A percentile compares a stretch with the other conserved stretches of the same genome.
Evolutionary conservation across 768 basidiomycete species (phyloP).

Genomic region (Lactarius hengduanensis): DNA sequence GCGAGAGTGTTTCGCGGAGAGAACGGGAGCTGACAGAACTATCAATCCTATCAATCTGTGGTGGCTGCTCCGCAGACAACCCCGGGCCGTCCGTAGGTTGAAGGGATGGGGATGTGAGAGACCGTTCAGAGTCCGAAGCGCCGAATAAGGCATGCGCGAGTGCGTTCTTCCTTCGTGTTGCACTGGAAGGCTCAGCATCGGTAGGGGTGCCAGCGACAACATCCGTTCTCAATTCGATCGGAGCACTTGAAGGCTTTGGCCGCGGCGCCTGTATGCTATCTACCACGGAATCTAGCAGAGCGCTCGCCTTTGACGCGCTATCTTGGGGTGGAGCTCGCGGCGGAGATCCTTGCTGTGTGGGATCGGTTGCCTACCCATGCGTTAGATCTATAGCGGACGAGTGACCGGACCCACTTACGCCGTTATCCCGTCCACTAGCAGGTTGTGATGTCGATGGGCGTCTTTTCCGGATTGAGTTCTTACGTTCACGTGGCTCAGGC

Average conservation of each 20-base stretch:
- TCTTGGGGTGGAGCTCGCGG: constrained; percentile 41
- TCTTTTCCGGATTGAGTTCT: constrained; percentile 69
- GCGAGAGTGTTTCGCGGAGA: constrained; percentile 42
- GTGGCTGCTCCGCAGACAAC: constrained; percentile 53
- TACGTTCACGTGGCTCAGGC: constrained; percentile 59
- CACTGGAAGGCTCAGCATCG: constrained; percentile 35
- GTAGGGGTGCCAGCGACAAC: constrained; percentile 40
- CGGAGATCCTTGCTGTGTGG: constrained; percentile 47
- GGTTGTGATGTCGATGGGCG: constrained; percentile 84
- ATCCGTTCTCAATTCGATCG: constrained; percentile 11
- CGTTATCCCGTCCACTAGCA: constrained; percentile 51
- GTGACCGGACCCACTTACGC: constrained; percentile 34
- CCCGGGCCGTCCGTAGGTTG: constrained; percentile 35
- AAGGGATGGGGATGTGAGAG: constrained; percentile 35
- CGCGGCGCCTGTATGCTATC: constrained; percentile 44
- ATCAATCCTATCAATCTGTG: constrained; percentile 43
- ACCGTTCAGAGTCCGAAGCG: constrained; percentile 39
- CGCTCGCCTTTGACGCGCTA: constrained; percentile 57
- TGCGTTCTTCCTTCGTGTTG: constrained; percentile 57
- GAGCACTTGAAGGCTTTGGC: constrained; percentile 22
- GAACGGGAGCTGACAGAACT: constrained; percentile 45
- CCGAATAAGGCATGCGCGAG: constrained; percentile 79
- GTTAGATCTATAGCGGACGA: constrained; percentile 1
- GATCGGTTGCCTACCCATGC: constrained; percentile 52
- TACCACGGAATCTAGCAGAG: constrained; percentile 62